Base-by-base conservation (phyloP, 2,329 filamentous ascomycete species). In the Mycosphaerelloides madeirae region DNA sequence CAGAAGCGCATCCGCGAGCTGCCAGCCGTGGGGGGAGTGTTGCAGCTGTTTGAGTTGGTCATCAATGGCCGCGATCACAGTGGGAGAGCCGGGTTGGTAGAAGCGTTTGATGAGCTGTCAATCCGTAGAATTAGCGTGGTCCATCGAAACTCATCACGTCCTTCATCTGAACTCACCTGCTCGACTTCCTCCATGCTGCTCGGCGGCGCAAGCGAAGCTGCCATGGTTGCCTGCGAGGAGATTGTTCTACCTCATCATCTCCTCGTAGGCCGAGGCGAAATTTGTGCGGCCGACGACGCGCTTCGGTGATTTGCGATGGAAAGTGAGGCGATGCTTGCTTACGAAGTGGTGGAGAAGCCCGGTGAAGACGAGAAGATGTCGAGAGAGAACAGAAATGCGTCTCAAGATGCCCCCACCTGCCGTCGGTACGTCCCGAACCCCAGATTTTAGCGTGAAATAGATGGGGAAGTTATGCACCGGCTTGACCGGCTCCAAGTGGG, bases 1-100 rank as follows among this genome's bases (percentile, higher is more conserved):
- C 9, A 96, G 72, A 12, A 97, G 74, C 40, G 80, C 79, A 60
- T 91, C 83, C 15, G 88, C 89, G 35, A 96, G 76, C 44, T 85
- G 77, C 93, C 93, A 98, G 43, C 89, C 91, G 58, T 87, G 76
- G 2, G 83, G 74, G 2, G 87, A 86, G 55, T 81, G 81, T 62
- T 97, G 93, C 14, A 96, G 71, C 19, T 76, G 74, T 50, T 93
- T 87, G 12, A 98, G 73, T 12, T 83, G 80, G 44, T 85, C 81
- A 63, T 97, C 87, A 37, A 81, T 80, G 38, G 72, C 65, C 20
- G 61, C 59, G 53, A 70, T 72, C 59, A 70, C 71, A 62, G 63
- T 67, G 22, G 68, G 65, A 8, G 68, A 58, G 12, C 56, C 53
- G 25, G 75, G 72, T 36, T 70, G 65, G 48, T 78, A 79, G 9